Percentiles rank a stretch among this genome's conserved stretches.
These are phyloP conservation scores for Trichoderma sp. DNA, from an alignment of 2,329 filamentous ascomycete genomes.

Conservation along the genomic window DNA sequence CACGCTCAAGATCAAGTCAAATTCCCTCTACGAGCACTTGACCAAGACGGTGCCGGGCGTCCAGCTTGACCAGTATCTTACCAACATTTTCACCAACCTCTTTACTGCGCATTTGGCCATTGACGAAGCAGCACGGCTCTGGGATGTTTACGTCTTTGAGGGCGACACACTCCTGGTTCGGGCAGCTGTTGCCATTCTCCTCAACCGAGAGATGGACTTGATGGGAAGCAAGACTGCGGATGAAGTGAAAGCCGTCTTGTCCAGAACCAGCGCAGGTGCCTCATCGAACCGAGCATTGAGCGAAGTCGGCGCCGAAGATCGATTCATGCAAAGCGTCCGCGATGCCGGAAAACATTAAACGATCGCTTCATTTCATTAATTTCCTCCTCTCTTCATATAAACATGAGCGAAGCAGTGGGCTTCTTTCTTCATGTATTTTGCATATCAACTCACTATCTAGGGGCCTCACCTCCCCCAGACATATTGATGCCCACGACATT, in stretches of 20 bases:
- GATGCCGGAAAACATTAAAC: conserved; percentile 38
- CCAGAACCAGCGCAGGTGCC: conserved; percentile 32
- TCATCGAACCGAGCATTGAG: conserved; percentile 40
- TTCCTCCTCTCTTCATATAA: not conserved
- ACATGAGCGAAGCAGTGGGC: not conserved
- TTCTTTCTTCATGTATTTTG: not conserved
- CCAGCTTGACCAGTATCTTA: conserved; percentile 56
- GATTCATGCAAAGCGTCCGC: conserved; percentile 40
- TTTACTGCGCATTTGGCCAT: conserved; percentile 65
- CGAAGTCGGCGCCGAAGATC: conserved; percentile 50
- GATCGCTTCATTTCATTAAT: not conserved
- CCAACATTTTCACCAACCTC: conserved; percentile 61
- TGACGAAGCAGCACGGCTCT: conserved; percentile 71
- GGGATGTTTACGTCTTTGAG: conserved; percentile 84
- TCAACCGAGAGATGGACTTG: conserved; percentile 54
- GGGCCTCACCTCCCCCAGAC: not conserved
- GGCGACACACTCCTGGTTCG: conserved; percentile 72
- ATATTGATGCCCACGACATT: conserved; percentile 14
- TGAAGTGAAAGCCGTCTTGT: conserved; percentile 46
- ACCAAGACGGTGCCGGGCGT: conserved; percentile 49
- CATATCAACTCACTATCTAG: conserved; percentile 5
- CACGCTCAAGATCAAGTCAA: conserved; percentile 65
- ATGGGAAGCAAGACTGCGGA: conserved; percentile 47
- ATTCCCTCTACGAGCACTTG: conserved; percentile 65
- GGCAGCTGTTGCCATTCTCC: conserved; percentile 68